phyloP scores from a whole-genome alignment of 1,284 basidiomycete species.

The Lignosus rhinocerotis region DNA sequence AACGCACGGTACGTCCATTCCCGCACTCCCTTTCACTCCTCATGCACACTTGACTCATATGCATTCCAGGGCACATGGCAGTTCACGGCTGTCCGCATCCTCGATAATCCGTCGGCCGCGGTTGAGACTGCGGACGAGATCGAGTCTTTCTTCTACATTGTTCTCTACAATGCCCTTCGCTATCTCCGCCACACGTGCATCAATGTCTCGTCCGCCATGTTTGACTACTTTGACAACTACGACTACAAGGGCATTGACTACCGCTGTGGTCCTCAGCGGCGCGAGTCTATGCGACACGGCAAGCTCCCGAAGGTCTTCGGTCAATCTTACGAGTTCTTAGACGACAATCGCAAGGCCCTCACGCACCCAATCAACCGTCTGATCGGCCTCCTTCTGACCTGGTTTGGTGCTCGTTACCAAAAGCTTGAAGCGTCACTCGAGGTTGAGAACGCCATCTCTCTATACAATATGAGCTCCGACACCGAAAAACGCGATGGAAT shows the following conservation, averaged over 20 bases:
- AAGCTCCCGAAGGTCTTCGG: not conserved
- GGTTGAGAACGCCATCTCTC: too few relatives aligned
- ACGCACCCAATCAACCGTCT: not conserved
- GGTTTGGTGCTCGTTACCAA: not conserved
- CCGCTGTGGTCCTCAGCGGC: not conserved
- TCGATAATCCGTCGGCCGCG: not conserved
- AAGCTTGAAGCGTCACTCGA: not conserved
- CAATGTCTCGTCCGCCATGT: not conserved
- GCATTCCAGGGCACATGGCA: conserved; percentile 13
- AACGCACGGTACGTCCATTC: too few relatives aligned
- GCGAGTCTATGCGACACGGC: not conserved
- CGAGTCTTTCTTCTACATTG: conserved; percentile 13
- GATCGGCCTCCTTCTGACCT: not conserved
- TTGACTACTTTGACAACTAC: conserved; percentile 1
- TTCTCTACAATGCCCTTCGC: conserved; percentile 8
- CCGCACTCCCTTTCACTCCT: too few relatives aligned
- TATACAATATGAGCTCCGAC: not conserved
- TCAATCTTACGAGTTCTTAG: not conserved
- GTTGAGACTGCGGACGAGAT: conserved; percentile 9
- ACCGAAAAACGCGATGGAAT: not conserved
- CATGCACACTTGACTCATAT: too few relatives aligned
- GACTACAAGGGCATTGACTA: not conserved
- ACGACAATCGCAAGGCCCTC: not conserved
- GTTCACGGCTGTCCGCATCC: conserved; percentile 2
- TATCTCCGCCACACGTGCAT: conserved; percentile 6